Evolutionary conservation across 75 land plant genomes (phyloP).

Genomic region (Larix kaempferi): DNA sequence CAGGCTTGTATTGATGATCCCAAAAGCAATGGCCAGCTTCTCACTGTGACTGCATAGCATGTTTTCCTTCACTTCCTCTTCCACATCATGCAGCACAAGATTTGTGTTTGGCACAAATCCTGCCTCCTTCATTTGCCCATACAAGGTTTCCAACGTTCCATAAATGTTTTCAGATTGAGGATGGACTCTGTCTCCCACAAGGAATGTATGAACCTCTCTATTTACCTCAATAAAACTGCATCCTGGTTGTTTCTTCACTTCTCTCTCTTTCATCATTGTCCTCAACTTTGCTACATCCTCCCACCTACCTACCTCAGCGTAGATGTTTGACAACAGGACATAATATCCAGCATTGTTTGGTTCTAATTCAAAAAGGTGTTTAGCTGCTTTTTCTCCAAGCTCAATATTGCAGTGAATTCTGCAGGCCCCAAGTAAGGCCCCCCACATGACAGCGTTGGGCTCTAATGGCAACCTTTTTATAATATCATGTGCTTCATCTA

Average conservation of each 20-base stretch:
- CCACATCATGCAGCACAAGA: conserved; percentile 4
- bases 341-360: conserved; percentile 10
- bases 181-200: conserved; percentile 8
- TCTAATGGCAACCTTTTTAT: conserved; percentile 3
- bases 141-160: conserved; percentile 5
- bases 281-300: conserved; percentile 6
- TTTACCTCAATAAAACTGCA: conserved; percentile 11
- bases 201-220: conserved; percentile 10
- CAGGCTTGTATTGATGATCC: conserved; percentile 5
- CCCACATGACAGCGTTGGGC: conserved; percentile 14
- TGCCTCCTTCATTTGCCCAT: conserved; percentile 3
- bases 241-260: conserved; percentile 5
- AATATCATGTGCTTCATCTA: conserved; percentile 11
- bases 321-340: conserved; percentile 20
- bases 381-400: not conserved
- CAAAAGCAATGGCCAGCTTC: conserved; percentile 18
- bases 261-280: not conserved
- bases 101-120: conserved; percentile 4
- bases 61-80: conserved; percentile 1
- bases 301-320: conserved; percentile 12
- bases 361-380: conserved; percentile 6
- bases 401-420: conserved; percentile 9
- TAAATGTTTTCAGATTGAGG: conserved; percentile 5
- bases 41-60: conserved; percentile 17
- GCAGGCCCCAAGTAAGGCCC: conserved; percentile 15